phyloP scores from a whole-genome alignment of 192 early-diverging fungal genomes.

The Gonapodya sp. region DNA sequence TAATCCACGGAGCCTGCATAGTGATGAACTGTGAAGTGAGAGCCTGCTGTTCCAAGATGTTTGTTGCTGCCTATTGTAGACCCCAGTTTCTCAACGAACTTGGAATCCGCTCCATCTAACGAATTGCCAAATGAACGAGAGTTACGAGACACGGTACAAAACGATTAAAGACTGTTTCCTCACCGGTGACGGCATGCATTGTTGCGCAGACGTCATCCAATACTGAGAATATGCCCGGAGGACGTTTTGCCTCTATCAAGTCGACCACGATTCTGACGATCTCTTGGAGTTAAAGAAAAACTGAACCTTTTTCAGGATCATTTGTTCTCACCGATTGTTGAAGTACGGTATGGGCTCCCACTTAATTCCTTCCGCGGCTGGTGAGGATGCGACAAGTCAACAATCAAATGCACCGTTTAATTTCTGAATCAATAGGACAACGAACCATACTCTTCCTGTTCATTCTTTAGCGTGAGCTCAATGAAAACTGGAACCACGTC shows the following conservation, averaged over 20 bases:
- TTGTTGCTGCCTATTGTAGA: slow-evolving; percentile 51
- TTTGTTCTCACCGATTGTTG: slow-evolving; percentile 61
- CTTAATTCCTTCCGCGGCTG: slow-evolving; percentile 77
- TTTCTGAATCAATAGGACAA: not conserved
- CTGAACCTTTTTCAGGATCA: too few species aligned
- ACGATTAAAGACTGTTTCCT: not conserved
- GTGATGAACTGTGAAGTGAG: slow-evolving; percentile 77
- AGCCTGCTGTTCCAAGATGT: slow-evolving; percentile 62
- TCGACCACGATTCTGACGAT: slow-evolving; percentile 98
- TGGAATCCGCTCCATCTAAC: slow-evolving; percentile 66
- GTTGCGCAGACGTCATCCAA: slow-evolving; percentile 98
- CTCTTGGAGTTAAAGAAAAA: too few species aligned
- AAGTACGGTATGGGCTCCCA: slow-evolving; percentile 99
- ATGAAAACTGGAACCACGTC: slow-evolving; percentile 97
- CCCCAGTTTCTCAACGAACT: slow-evolving; percentile 57
- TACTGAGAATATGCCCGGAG: slow-evolving; percentile 84
- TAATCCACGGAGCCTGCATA: slow-evolving; percentile 97
- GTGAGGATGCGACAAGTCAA: not conserved
- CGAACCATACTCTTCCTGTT: slow-evolving; percentile 90
- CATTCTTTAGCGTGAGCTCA: slow-evolving; percentile 92
- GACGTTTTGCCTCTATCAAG: slow-evolving; percentile 90
- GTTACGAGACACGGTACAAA: not conserved
- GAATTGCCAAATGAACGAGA: slow-evolving; percentile 16
- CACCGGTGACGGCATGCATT: slow-evolving; percentile 72
- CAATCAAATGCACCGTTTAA: not conserved